Evolutionary conservation across 2,329 filamentous ascomycete species (phyloP).

Genomic region (Aureobasidium sp.): DNA sequence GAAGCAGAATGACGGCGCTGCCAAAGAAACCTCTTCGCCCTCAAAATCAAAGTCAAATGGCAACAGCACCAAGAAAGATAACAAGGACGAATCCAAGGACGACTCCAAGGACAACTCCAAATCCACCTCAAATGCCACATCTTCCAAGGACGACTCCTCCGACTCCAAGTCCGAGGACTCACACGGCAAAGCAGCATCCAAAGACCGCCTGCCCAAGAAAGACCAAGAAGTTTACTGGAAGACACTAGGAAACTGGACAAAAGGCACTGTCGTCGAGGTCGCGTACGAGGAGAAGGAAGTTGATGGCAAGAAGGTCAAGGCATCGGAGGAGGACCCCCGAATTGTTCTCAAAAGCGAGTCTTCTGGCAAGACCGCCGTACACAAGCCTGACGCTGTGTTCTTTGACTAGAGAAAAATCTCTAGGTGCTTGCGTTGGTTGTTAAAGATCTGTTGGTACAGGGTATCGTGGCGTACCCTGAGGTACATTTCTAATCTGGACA

Average conservation of each 20-base stretch:
- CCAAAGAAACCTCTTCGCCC: conserved; percentile 13
- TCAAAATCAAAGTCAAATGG: background rate
- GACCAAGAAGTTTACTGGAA: conserved; percentile 37
- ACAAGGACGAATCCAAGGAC: conserved; percentile 6
- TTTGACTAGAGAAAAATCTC: conserved; percentile 14
- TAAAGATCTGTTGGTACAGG: too few species aligned
- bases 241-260: conserved; percentile 29
- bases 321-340: conserved; percentile 33
- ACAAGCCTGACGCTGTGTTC: conserved; percentile 36
- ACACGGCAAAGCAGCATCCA: conserved; percentile 24
- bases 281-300: conserved; percentile 32
- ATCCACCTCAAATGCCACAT: background rate
- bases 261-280: conserved; percentile 36
- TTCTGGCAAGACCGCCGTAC: conserved; percentile 34
- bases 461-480: too few species aligned
- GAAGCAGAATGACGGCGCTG: conserved; percentile 22
- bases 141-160: background rate
- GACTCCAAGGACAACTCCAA: conserved; percentile 8
- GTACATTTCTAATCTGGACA: background rate
- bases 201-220: conserved; percentile 30
- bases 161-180: conserved; percentile 12
- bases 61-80: conserved; percentile 12
- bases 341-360: conserved; percentile 32
- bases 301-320: conserved; percentile 35
- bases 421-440: too few species aligned